Percentiles rank a stretch among this genome's conserved stretches.
Conservation (phyloP, 805 yeast genomes). For the Saccharomyces eubayanus region DNA sequence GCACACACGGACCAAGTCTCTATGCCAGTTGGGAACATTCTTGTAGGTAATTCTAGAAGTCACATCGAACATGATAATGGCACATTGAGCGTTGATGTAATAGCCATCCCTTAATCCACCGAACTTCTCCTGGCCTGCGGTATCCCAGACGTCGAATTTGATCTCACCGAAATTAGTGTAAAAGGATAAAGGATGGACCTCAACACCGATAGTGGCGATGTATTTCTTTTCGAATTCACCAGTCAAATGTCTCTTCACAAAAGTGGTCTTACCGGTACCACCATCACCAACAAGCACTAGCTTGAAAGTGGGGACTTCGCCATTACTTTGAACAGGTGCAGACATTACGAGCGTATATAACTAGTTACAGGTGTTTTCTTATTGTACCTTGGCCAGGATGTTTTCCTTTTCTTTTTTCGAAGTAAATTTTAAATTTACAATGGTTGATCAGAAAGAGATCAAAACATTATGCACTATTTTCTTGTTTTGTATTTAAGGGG, state of each 20-base stretch:
- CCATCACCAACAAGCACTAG: constrained; percentile 98
- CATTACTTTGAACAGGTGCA: constrained; percentile 25
- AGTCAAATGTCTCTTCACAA: constrained; percentile 95
- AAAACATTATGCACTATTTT: background rate
- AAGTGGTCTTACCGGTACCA: constrained; percentile 99
- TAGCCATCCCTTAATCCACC: constrained; percentile 98
- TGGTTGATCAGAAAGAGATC: background rate
- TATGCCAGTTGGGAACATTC: constrained; percentile 99
- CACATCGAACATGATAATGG: constrained; percentile 97
- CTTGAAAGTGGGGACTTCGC: constrained; percentile 86
- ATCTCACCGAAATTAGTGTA: constrained; percentile 96
- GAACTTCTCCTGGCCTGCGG: constrained; percentile 98
- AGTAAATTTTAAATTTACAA: no score
- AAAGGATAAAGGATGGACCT: constrained; percentile 94
- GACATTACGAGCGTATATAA: constrained; percentile 37
- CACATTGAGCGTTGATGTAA: constrained; percentile 98
- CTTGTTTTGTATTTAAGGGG: background rate
- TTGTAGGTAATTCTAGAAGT: constrained; percentile 97
- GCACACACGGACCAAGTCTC: constrained; percentile 96
- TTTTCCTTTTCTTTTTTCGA: constrained; percentile 7
- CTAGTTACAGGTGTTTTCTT: background rate
- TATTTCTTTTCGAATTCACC: constrained; percentile 97
- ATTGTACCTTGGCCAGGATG: background rate
- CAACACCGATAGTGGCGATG: constrained; percentile 97
- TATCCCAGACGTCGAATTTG: constrained; percentile 97